phyloP scores from a whole-genome alignment of 2,329 filamentous ascomycete species.

The Botryotinia globosa region DNA sequence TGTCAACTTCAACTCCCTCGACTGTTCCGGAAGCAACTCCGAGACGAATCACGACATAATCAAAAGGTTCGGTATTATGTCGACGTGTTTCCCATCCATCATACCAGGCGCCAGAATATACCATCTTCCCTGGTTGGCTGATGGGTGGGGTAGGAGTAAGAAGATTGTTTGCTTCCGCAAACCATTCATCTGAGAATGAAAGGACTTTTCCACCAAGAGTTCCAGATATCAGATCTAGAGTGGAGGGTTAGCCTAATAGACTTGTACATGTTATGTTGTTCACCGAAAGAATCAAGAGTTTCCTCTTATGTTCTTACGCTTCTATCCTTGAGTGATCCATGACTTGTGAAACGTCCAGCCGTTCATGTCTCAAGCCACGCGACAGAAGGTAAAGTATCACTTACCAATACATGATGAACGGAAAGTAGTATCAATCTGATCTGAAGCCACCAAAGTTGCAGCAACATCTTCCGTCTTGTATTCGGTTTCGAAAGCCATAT shows the following conservation, averaged over 20 bases:
- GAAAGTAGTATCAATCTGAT: constrained; percentile 60
- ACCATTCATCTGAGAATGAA: constrained; percentile 67
- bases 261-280: neutral
- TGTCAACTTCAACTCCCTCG: constrained; percentile 75
- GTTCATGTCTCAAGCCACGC: neutral
- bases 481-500: constrained; percentile 43
- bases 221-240: constrained; percentile 58
- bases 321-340: neutral
- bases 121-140: constrained; percentile 63
- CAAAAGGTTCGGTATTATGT: constrained; percentile 62
- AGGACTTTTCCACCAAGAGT: constrained; percentile 62
- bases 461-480: constrained; percentile 57
- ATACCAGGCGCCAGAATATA: constrained; percentile 67
- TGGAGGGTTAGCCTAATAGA: constrained; percentile 20
- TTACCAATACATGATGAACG: constrained; percentile 60
- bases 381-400: constrained; percentile 30
- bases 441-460: constrained; percentile 48
- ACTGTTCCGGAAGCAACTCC: constrained; percentile 70
- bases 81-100: constrained; percentile 68
- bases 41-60: constrained; percentile 65
- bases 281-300: neutral
- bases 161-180: constrained; percentile 63
- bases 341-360: neutral
- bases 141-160: constrained; percentile 63
- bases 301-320: neutral